A percentile compares a stretch with the other conserved stretches of the same genome.
Evolutionary conservation across 2,329 filamentous ascomycete species (phyloP).

Genomic region (Sporothrix pseudoabietina): DNA sequence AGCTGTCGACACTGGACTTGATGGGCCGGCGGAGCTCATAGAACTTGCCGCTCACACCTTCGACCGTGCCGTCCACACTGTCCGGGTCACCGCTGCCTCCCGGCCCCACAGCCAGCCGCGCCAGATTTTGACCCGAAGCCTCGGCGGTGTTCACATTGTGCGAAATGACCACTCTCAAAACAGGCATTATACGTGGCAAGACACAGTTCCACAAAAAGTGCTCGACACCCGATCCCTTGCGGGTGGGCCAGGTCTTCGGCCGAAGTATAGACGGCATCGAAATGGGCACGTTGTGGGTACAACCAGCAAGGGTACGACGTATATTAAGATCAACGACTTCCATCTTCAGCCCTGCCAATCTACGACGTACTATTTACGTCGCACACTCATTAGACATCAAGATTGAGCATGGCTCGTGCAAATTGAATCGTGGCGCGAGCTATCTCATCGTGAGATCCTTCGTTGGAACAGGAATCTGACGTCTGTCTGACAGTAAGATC

Average conservation of each 20-base stretch:
- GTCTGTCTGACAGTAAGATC: neutral
- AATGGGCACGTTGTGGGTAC: neutral
- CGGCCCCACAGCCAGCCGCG: conserved; percentile 43
- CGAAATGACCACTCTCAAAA: conserved; percentile 11
- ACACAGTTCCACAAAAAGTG: conserved; percentile 34
- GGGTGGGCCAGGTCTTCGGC: conserved; percentile 32
- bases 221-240: conserved; percentile 38
- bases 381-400: neutral
- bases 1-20: conserved; percentile 48
- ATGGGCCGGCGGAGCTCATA: conserved; percentile 48
- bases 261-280: conserved; percentile 40
- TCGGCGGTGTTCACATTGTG: conserved; percentile 43
- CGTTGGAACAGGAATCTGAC: conserved; percentile 1
- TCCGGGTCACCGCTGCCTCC: neutral
- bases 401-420: neutral
- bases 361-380: too few relatives aligned
- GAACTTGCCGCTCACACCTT: conserved; percentile 40
- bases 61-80: neutral
- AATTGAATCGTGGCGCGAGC: neutral
- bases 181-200: conserved; percentile 16
- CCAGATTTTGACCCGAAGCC: conserved; percentile 47
- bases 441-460: neutral
- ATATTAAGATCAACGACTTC: neutral
- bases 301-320: neutral
- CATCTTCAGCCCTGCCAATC: neutral